A percentile compares a stretch with the other conserved stretches of the same genome.
These are phyloP conservation scores for Tetraselmis chui DNA, from an alignment of 139 green algal genomes.

Conservation along the genomic window DNA sequence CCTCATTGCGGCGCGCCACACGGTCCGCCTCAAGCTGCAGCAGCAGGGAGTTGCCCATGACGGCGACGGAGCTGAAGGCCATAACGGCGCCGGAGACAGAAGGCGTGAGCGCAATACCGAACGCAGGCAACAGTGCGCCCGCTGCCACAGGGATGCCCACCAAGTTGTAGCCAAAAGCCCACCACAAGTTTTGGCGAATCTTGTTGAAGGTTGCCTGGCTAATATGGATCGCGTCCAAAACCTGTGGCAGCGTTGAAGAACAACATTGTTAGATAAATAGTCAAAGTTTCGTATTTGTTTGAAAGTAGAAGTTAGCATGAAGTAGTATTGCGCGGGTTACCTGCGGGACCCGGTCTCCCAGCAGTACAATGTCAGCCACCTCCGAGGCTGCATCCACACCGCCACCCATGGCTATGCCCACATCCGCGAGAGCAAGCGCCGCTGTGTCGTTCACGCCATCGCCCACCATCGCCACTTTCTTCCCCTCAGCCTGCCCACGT, in stretches of 20 bases:
- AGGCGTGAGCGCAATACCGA: constrained; percentile 48
- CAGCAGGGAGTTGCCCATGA: constrained; percentile 81
- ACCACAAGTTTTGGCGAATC: constrained; percentile 83
- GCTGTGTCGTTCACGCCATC: constrained; percentile 88
- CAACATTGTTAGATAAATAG: no score
- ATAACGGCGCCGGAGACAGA: constrained; percentile 68
- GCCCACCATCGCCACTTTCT: constrained; percentile 77
- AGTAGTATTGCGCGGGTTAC: constrained; percentile 26
- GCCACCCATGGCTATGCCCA: constrained; percentile 82
- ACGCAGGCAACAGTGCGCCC: constrained; percentile 40
- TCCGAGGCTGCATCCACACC: constrained; percentile 50
- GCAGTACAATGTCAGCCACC: constrained; percentile 69
- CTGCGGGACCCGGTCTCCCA: constrained; percentile 66
- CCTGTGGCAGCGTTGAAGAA: no score
- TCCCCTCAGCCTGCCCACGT: background rate
- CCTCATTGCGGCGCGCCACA: background rate
- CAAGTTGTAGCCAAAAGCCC: constrained; percentile 86
- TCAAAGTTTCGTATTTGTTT: no score
- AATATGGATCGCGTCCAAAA: constrained; percentile 70
- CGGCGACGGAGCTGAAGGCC: constrained; percentile 66
- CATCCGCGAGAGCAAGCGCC: constrained; percentile 73
- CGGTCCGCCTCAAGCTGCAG: constrained; percentile 43
- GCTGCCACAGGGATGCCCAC: constrained; percentile 63
- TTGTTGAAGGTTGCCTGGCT: constrained; percentile 67
- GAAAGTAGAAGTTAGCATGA: no score